These are phyloP conservation scores for Hemileccinum impolitum DNA, from an alignment of 768 basidiomycete genomes.

Conservation along the genomic window DNA sequence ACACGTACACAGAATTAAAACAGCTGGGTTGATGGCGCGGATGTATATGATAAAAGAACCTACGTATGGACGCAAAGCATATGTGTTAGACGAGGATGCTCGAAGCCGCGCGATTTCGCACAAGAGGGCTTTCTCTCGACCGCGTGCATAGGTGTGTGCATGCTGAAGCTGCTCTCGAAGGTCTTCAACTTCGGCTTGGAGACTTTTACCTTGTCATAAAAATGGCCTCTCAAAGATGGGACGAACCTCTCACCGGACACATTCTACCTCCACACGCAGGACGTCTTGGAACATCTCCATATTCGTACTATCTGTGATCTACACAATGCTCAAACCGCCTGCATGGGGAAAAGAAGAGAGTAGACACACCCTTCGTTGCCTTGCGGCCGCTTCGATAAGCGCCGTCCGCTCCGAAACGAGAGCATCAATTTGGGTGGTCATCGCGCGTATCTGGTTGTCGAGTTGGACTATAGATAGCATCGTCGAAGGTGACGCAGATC, in stretches of 20 bases:
- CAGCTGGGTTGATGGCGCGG: not conserved
- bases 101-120: conserved; percentile 27
- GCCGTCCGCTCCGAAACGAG: conserved; percentile 37
- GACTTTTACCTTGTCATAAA: conserved; percentile 18
- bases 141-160: conserved; percentile 17
- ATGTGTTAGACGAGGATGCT: not conserved
- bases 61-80: conserved; percentile 6
- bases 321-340: not conserved
- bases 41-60: not conserved
- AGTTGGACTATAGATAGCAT: conserved; percentile 28
- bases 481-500: conserved; percentile 4
- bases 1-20: not conserved
- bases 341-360: not conserved
- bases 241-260: conserved; percentile 29
- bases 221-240: not conserved
- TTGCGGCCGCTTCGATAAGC: conserved; percentile 23
- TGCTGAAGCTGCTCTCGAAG: conserved; percentile 32
- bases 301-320: conserved; percentile 18
- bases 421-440: conserved; percentile 35
- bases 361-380: conserved; percentile 22
- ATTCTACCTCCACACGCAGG: conserved; percentile 33
- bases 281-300: conserved; percentile 22
- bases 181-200: conserved; percentile 27
- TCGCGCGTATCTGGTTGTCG: conserved; percentile 34
- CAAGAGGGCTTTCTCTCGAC: conserved; percentile 34